Evolutionary conservation across 176 grass and related monocot species (phyloP), one percentile per base, ranked within the genome.

Genomic region (Ampelocalamus luodianensis): DNA sequence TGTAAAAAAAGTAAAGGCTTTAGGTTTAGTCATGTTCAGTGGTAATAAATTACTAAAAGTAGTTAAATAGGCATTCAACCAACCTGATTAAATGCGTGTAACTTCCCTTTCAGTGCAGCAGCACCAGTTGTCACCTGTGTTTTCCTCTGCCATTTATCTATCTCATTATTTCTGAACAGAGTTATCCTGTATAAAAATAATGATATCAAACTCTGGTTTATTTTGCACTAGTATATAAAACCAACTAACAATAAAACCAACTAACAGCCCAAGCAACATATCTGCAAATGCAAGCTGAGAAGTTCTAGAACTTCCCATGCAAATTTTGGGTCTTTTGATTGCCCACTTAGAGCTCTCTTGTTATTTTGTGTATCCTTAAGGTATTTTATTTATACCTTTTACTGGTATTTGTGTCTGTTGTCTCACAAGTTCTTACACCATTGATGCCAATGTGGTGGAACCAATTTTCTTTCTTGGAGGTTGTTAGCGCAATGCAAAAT

Each of bases 111-210:
- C 83, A 98, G 78, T 56, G 90, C 96, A 93, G 91, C 93, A 68
- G 93, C 91, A 40, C 96, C 93, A 5, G 91, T 92, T 49, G 90
- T 95, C 53, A 95, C 91, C 48, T 92, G 93, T 89, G 93, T 92
- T 91, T 95, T 93, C 79, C 93, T 92, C 68, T 98, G 91, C 96
- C 96, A 98, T 83, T 95, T 98, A 80, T 98, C 96, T 79, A 95
- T 82, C 51, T 89, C 90, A 68, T 58, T 90, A 75, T 98, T 93
- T 84, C 91, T 90, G 72, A 89, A 98, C 13, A 37, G 78, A 26
- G 80, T 50, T 89, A 95, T 89, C 89, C 96, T 95, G 93, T 59
- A 83, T 58, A 84, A 68, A 71, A 34, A 56, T 8, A 71, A 89
- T 50, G 15, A 53, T 42, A 17, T 37, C 27, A 54, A 29, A 4